phyloP scores from a whole-genome alignment of 2,329 filamentous ascomycete species.

The Mollisia scopiformis region DNA sequence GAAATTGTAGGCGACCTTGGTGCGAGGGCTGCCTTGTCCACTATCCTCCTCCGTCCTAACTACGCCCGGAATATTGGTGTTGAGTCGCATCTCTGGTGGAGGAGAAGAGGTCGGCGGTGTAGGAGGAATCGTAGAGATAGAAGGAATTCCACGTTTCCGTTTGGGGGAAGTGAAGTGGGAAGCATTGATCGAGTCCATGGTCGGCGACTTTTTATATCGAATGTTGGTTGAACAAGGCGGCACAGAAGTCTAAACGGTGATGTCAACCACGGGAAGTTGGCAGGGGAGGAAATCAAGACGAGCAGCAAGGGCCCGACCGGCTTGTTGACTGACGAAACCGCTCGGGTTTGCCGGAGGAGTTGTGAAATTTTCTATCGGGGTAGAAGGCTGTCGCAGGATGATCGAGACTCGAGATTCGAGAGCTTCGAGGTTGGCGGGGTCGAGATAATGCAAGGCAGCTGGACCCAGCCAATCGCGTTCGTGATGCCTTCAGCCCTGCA shows the following conservation, averaged over 20 bases:
- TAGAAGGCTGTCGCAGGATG: background rate
- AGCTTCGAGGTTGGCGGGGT: background rate
- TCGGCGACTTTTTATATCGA: background rate
- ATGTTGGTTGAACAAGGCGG: background rate
- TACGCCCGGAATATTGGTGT: constrained; percentile 15
- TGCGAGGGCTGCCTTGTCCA: constrained; percentile 29
- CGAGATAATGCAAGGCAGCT: background rate
- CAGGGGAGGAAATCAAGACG: background rate
- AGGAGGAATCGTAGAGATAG: constrained; percentile 19
- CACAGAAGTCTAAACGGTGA: background rate
- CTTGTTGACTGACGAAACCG: background rate
- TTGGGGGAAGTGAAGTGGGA: constrained; percentile 19
- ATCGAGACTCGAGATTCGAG: background rate
- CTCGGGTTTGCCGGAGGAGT: background rate
- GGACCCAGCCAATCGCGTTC: background rate
- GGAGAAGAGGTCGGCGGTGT: constrained; percentile 26
- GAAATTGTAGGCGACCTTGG: constrained; percentile 36
- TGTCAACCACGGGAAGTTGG: background rate
- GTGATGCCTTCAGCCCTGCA: background rate
- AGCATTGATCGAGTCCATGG: constrained; percentile 2
- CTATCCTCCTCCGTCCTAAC: constrained; percentile 12
- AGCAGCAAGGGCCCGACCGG: background rate
- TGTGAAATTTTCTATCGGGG: background rate
- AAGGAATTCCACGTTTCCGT: constrained; percentile 18
- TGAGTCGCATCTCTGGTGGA: constrained; percentile 18